These are phyloP conservation scores for Chaetomiaceae sp. DNA, from an alignment of 2,329 filamentous ascomycete species.

Conservation along the genomic window DNA sequence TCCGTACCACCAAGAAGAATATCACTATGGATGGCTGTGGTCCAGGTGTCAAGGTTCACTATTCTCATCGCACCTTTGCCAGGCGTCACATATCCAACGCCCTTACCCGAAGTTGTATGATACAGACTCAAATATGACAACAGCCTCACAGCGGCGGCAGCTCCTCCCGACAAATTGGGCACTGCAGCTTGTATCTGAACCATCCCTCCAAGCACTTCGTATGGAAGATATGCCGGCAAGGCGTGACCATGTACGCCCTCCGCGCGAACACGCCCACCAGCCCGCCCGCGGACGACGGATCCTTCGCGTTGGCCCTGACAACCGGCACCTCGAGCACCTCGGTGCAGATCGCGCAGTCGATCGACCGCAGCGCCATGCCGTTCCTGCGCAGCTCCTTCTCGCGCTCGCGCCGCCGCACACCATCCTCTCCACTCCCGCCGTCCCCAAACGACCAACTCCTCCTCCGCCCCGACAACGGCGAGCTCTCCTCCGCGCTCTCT, in stretches of 20 bases:
- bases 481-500: conserved; percentile 1
- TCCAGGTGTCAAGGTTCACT: too few species aligned
- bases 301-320: conserved; percentile 52
- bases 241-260: conserved; percentile 92
- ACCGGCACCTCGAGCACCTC: conserved; percentile 87
- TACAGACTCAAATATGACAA: too few species aligned
- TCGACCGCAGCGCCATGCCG: conserved; percentile 40
- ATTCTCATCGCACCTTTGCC: too few species aligned
- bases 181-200: conserved; percentile 91
- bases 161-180: conserved; percentile 88
- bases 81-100: too few species aligned
- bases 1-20: too few species aligned
- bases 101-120: too few species aligned
- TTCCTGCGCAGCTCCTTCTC: conserved; percentile 27
- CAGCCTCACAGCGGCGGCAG: conserved; percentile 66
- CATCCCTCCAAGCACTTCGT: conserved; percentile 86
- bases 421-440: not conserved
- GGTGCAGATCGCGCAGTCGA: conserved; percentile 94
- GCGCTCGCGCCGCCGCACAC: conserved; percentile 28
- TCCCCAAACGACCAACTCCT: conserved; percentile 25
- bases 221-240: conserved; percentile 94
- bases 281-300: conserved; percentile 39
- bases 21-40: too few species aligned
- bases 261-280: conserved; percentile 68
- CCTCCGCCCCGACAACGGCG: conserved; percentile 14